A percentile compares a stretch with the other conserved stretches of the same genome.
Conservation (phyloP, 139 green algal genomes). For the Picochlorum sp. region DNA sequence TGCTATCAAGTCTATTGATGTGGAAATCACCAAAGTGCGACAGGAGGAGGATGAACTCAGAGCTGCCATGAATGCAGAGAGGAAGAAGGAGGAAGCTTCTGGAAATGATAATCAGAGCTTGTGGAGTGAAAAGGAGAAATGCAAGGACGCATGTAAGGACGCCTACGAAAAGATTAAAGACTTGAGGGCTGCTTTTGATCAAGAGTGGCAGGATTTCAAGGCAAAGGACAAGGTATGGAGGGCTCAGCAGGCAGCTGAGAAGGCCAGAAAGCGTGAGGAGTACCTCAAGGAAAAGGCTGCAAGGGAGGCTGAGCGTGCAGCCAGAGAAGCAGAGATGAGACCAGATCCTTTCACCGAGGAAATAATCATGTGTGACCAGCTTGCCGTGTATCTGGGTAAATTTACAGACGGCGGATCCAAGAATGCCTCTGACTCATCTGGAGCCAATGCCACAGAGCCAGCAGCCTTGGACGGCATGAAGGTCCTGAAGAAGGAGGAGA, state of each 20-base stretch:
- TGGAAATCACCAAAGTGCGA: slow-evolving; percentile 21
- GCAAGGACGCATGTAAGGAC: slow-evolving; percentile 30
- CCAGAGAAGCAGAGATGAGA: slow-evolving; percentile 14
- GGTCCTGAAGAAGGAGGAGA: slow-evolving; percentile 18
- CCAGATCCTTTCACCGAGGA: slow-evolving; percentile 31
- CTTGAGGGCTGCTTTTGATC: slow-evolving; percentile 23
- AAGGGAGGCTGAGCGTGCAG: slow-evolving; percentile 24
- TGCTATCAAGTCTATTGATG: slow-evolving; percentile 24
- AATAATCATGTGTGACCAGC: slow-evolving; percentile 30
- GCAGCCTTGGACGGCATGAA: slow-evolving; percentile 21
- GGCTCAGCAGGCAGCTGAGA: slow-evolving; percentile 20
- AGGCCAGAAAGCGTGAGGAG: slow-evolving; percentile 15
- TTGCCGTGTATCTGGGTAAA: slow-evolving; percentile 21
- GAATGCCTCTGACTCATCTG: background rate
- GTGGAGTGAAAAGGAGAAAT: slow-evolving; percentile 25
- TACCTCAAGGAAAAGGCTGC: slow-evolving; percentile 16
- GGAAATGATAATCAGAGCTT: slow-evolving; percentile 9
- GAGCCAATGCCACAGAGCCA: background rate
- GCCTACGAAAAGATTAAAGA: slow-evolving; percentile 40
- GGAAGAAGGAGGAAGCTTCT: slow-evolving; percentile 2
- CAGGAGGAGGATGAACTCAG: slow-evolving; percentile 21
- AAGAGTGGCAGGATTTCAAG: slow-evolving; percentile 28
- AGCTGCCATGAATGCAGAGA: slow-evolving; percentile 3
- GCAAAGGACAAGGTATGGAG: slow-evolving; percentile 17
- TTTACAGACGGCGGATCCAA: slow-evolving; percentile 14